These are phyloP conservation scores for Claviceps digitariae DNA, from an alignment of 2,329 filamentous ascomycete genomes.

Conservation along the genomic window DNA sequence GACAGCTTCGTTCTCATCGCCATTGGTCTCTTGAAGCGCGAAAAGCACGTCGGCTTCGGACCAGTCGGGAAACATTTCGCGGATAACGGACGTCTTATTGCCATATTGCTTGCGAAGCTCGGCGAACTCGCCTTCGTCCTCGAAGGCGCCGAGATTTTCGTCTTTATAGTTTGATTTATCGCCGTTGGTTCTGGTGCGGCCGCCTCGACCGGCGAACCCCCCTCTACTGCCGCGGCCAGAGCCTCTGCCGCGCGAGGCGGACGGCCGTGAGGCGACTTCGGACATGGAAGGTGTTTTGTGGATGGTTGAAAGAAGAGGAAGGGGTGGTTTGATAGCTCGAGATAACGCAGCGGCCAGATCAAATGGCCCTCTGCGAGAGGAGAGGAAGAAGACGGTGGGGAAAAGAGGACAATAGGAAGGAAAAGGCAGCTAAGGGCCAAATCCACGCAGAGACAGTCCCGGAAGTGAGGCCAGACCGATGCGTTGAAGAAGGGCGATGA, in stretches of 20 bases:
- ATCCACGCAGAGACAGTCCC: conserved; percentile 17
- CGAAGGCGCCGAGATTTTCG: conserved; percentile 44
- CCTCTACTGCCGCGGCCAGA: conserved; percentile 75
- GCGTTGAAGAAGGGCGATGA: conserved; percentile 13
- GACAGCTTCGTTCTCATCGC: conserved; percentile 61
- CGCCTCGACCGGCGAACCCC: conserved; percentile 58
- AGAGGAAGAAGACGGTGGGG: conserved; percentile 14
- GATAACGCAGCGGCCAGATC: conserved; percentile 4
- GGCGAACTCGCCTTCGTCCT: conserved; percentile 82
- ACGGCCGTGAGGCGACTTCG: conserved; percentile 77
- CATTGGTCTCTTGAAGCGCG: conserved; percentile 77
- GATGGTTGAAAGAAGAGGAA: conserved; percentile 47
- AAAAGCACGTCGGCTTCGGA: conserved; percentile 90
- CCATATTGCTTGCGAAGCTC: conserved; percentile 86
- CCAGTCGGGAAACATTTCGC: conserved; percentile 92
- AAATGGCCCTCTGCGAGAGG: conserved; percentile 19
- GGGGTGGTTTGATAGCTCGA: conserved; percentile 13
- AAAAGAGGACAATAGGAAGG: conserved; percentile 11
- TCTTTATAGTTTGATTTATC: conserved; percentile 45
- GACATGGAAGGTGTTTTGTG: conserved; percentile 54
- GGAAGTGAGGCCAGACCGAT: conserved; percentile 16
- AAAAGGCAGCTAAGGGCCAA: conserved; percentile 13
- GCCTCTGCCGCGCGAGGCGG: conserved; percentile 78
- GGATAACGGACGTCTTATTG: conserved; percentile 64
- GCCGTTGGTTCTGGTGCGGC: conserved; percentile 59